Conservation (phyloP, 2,329 filamentous ascomycete species). For the Plectosphaerella sp. region DNA sequence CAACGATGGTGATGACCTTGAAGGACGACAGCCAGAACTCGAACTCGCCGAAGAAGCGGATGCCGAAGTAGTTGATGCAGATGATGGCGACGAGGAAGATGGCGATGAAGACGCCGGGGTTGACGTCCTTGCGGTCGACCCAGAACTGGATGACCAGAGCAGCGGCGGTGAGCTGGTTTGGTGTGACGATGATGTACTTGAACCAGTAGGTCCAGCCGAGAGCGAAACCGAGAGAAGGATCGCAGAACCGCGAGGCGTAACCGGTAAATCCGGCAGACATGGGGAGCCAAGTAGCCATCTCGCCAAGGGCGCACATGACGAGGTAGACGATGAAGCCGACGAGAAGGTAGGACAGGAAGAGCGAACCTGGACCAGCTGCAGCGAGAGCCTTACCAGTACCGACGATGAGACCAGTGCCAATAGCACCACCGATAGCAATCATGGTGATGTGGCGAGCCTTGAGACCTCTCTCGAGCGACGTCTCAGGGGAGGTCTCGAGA, state of each 20-base stretch:
- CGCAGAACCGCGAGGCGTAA: conserved; percentile 74
- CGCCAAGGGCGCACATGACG: conserved; percentile 77
- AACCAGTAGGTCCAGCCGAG: conserved; percentile 68
- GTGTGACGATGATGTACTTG: conserved; percentile 82
- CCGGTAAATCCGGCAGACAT: conserved; percentile 75
- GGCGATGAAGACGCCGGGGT: conserved; percentile 76
- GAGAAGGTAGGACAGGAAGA: conserved; percentile 67
- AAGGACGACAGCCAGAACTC: conserved; percentile 61
- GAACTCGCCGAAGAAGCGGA: conserved; percentile 64
- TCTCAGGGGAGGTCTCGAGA: conserved; percentile 44
- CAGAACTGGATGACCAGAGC: conserved; percentile 77
- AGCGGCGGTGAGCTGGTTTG: conserved; percentile 80
- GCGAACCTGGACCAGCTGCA: conserved; percentile 56
- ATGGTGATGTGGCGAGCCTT: conserved; percentile 53
- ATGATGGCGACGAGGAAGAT: conserved; percentile 62
- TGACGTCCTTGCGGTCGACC: conserved; percentile 60
- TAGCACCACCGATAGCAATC: conserved; percentile 70
- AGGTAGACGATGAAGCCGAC: conserved; percentile 71
- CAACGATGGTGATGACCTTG: conserved; percentile 64
- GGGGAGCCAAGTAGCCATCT: conserved; percentile 82
- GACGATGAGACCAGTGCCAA: conserved; percentile 71
- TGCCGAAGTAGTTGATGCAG: conserved; percentile 65
- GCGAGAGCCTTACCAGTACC: conserved; percentile 55
- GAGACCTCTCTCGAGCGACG: conserved; percentile 46
- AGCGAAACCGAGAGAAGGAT: conserved; percentile 76